Base-by-base conservation (phyloP, 2,329 filamentous ascomycete genomes). In the Pseudocercospora fuligena region DNA sequence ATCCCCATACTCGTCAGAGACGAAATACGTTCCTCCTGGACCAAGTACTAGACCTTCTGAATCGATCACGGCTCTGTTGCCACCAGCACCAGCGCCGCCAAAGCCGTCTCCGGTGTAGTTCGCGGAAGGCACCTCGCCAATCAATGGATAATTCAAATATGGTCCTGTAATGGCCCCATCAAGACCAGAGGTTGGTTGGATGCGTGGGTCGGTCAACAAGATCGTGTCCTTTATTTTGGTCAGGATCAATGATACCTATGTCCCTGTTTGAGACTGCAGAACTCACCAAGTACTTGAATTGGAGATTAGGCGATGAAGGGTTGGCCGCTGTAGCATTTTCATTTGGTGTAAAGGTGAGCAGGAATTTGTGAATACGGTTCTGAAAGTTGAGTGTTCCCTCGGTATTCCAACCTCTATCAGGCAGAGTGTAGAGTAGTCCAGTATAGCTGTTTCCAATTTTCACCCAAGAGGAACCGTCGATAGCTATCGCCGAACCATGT, bases 331-430 rank as follows among this genome's bases (percentile, higher is more conserved):
- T 87, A 2, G 88, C 87, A 14, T 80, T 75, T 0, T 79, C 77
- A 2, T 82, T 79, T 2, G 87, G 84, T 0, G 83, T 86, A 72
- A 92, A 85, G 1, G 82, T 83, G 57, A 92, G 80, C 59, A 80
- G 76, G 75, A 92, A 89, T 74, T 90, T 89, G 77, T 93, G 90
- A 29, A 93, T 83, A 36, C 90, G 85, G 2, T 85, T 84, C 70
- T 91, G 87, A 75, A 85, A 91, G 75, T 91, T 91, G 19, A 89
- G 70, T 8, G 90, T 92, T 53, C 89, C 90, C 71, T 91, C 81
- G 0, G 89, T 92, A 74, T 92, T 92, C 89, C 90, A 92, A 43
- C 90, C 90, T 7, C 71, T 59, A 54, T 74, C 73, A 1, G 90
- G 90, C 16, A 92, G 77, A 12, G 83, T 82, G 79, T 86, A 92